Evolutionary conservation across 2,329 filamentous ascomycete species (phyloP).

Genomic region (Arthroderma sp.): DNA sequence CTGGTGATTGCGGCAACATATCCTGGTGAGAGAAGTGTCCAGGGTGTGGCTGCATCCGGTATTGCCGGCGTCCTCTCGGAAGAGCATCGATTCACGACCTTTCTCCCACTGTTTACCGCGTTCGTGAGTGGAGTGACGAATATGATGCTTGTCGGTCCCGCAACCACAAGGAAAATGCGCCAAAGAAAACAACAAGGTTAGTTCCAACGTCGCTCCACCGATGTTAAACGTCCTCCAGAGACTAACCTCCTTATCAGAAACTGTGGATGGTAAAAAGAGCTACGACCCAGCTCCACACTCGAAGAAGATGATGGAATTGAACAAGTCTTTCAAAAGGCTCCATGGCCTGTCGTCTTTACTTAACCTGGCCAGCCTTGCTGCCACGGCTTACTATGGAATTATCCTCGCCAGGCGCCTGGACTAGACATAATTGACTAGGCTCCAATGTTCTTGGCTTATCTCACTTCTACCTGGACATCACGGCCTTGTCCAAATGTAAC

Average conservation of each 20-base stretch:
- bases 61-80: slow-evolving; percentile 45
- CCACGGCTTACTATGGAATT: slow-evolving; percentile 64
- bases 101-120: slow-evolving; percentile 56
- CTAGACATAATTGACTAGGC: slow-evolving; percentile 15
- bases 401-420: slow-evolving; percentile 52
- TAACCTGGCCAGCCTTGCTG: slow-evolving; percentile 58
- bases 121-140: slow-evolving; percentile 61
- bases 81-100: slow-evolving; percentile 48
- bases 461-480: neutral
- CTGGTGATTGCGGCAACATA: slow-evolving; percentile 65
- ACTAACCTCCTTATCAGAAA: slow-evolving; percentile 39
- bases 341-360: slow-evolving; percentile 72
- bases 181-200: slow-evolving; percentile 66
- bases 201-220: slow-evolving; percentile 14
- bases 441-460: no score
- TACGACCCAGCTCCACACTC: slow-evolving; percentile 69
- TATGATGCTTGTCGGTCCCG: slow-evolving; percentile 56
- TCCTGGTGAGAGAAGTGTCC: slow-evolving; percentile 43
- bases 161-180: slow-evolving; percentile 60
- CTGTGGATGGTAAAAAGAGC: slow-evolving; percentile 76
- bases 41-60: slow-evolving; percentile 28
- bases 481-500: slow-evolving; percentile 3
- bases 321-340: slow-evolving; percentile 62
- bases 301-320: slow-evolving; percentile 67
- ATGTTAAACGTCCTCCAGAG: neutral